These are phyloP conservation scores for Vaccinium vitisidaea DNA, from an alignment of 148 eudicot genomes.

Conservation along the genomic window DNA sequence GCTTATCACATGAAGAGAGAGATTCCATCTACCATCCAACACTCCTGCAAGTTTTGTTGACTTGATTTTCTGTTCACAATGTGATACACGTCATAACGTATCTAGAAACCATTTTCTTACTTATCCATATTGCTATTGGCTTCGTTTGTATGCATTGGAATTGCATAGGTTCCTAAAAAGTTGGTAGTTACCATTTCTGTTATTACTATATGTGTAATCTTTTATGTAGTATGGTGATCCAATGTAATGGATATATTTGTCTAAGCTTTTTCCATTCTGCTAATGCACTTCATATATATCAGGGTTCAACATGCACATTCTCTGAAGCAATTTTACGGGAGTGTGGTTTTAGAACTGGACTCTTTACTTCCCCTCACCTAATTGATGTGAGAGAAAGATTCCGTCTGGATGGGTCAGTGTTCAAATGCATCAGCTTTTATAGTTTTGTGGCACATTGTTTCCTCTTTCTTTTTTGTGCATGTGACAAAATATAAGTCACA, in stretches of 20 bases:
- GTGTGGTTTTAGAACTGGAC: slow-evolving; percentile 85
- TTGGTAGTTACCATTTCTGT: not conserved
- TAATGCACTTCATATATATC: slow-evolving; percentile 26
- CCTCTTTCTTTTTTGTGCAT: not conserved
- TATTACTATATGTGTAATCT: not conserved
- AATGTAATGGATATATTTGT: not conserved
- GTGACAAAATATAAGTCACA: not conserved
- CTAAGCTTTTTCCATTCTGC: slow-evolving; percentile 7
- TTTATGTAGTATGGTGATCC: not conserved
- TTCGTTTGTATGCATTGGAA: not conserved
- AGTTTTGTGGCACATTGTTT: not conserved
- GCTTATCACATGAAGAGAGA: not conserved
- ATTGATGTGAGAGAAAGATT: slow-evolving; percentile 92
- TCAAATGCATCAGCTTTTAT: slow-evolving; percentile 17
- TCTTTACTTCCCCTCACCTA: slow-evolving; percentile 91
- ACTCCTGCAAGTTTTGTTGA: not conserved
- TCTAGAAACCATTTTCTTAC: not conserved
- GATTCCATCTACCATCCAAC: not conserved
- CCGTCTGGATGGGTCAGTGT: slow-evolving; percentile 82
- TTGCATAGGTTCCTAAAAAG: not conserved
- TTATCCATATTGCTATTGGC: not conserved
- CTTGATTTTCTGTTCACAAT: not conserved
- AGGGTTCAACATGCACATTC: slow-evolving; percentile 93
- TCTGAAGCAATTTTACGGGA: slow-evolving; percentile 84
- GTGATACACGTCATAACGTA: not conserved